Base-by-base conservation (phyloP, 345 rosid genomes). In the Turnera subulata region DNA sequence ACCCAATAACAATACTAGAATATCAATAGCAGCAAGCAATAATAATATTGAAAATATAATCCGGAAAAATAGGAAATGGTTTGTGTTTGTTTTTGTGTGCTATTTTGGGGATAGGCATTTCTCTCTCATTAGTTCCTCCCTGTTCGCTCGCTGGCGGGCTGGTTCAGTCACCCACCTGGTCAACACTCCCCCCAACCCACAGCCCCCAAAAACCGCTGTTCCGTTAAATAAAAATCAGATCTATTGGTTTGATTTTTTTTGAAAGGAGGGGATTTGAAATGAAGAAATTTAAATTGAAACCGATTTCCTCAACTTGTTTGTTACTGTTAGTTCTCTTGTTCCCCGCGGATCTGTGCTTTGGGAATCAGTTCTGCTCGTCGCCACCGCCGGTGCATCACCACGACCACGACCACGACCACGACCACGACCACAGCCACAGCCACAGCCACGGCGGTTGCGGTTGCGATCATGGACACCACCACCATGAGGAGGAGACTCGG, bases 261-360 rank as follows among this genome's bases (percentile, higher is more conserved):
- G 10, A n/a, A 29, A 13, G 21, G 45, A n/a, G n/a, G n/a, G n/a
- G n/a, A n/a, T n/a, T n/a, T 37, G 16, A 22, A 18, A 81, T 86
- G 84, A 56, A 50, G 60, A 13, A 13, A 1, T 5, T 57, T n/a
- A 67, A 11, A 25, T 46, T 0, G 39, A 47, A 63, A 55, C 51
- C 19, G 25, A 38, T 48, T 6, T 52, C 67, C 17, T 42, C 60
- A 1, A n/a, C n/a, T n/a, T 18, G 25, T 45, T 53, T 71, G 39
- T 48, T 37, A 2, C 29, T 71, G 53, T 22, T 74, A 44, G 54
- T 73, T 25, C n/a, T 73, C 52, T 5, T 63, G 16, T 46, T 71
- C 44, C 59, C 62, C 40, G 47, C 71, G 70, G 86, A 82, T 82
- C 96, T 76, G 73, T 76, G 81, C 66, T 58, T 61, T 16, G 72